These are phyloP conservation scores for Melampsora americana DNA, from an alignment of 1,284 basidiomycete species.

Conservation along the genomic window DNA sequence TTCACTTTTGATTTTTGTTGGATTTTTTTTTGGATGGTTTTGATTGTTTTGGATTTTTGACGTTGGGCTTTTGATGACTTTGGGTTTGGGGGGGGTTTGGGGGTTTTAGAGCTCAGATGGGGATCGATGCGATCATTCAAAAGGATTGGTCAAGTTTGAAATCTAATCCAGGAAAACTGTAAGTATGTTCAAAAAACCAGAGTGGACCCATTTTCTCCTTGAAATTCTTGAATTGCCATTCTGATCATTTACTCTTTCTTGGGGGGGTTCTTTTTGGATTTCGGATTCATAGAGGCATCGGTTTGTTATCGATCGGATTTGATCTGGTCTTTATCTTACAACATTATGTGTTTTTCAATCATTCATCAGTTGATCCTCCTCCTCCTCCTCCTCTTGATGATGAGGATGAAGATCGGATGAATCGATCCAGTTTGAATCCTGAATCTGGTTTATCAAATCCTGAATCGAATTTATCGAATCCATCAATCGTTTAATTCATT, in stretches of 20 bases:
- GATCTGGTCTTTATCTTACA: slow-evolving; percentile 49
- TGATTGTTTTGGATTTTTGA: neutral
- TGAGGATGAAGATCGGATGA: no score
- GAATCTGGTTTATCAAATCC: no score
- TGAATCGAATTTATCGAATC: no score
- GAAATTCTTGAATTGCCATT: no score
- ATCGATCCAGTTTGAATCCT: no score
- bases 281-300: slow-evolving; percentile 45
- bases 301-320: slow-evolving; percentile 48
- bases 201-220: neutral
- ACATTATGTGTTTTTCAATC: slow-evolving; percentile 49
- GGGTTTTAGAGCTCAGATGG: slow-evolving; percentile 37
- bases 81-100: neutral
- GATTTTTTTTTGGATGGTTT: neutral
- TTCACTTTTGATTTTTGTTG: no score
- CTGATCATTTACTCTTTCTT: no score
- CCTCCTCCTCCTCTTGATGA: no score
- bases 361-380: no score
- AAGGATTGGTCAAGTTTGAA: slow-evolving; percentile 34
- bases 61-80: neutral
- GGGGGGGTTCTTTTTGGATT: neutral
- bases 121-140: slow-evolving; percentile 21
- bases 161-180: slow-evolving; percentile 40
- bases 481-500: no score
- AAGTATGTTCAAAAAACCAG: neutral